Evolutionary conservation across 2,329 filamentous ascomycete genomes (phyloP), one percentile per base, ranked within the genome.

Genomic region (Knufia fluminis): DNA sequence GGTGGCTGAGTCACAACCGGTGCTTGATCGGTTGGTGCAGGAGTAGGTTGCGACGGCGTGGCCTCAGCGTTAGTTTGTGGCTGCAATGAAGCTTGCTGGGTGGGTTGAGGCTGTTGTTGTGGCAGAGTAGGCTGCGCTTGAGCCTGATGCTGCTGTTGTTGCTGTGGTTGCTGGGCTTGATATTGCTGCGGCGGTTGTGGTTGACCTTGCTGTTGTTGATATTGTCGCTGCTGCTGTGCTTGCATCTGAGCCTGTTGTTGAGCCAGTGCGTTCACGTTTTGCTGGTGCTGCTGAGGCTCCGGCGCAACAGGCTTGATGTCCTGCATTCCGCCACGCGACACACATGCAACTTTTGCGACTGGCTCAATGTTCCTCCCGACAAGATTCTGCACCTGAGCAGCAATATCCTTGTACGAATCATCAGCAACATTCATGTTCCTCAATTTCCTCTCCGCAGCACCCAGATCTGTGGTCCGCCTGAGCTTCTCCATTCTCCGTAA

Each of bases 281-380:
- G 48, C 22, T 46, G 40, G 20, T 46, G 48, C 4, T 26, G 20
- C 22, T 38, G 33, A 28, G 47, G 22, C 22, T 52, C 32, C 24
- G 48, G 24, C 28, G 38, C 40, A 8, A 43, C 26, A 4, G 48
- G 28, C 41, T 53, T 52, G 23, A 66, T 70, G 48, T 87, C 79
- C 65, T 88, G 70, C 28, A 79, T 78, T 2, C 88, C 88, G 43
- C 88, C 89, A 60, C 86, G 85, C 60, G 92, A 81, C 38, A 94
- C 75, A 40, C 86, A 82, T 32, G 78, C 75, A 6, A 91, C 74
- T 20, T 78, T 74, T 44, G 80, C 77, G 47, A 85, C 78, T 22
- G 76, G 71, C 32, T 77, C 74, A 38, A 86, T 79, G 54, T 78
- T 80, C 49, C 80, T 80, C 16, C 81, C 82, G n/a, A 86, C 74